Conservation (phyloP, 441 rosid species). For the Euphorbia corollata region DNA sequence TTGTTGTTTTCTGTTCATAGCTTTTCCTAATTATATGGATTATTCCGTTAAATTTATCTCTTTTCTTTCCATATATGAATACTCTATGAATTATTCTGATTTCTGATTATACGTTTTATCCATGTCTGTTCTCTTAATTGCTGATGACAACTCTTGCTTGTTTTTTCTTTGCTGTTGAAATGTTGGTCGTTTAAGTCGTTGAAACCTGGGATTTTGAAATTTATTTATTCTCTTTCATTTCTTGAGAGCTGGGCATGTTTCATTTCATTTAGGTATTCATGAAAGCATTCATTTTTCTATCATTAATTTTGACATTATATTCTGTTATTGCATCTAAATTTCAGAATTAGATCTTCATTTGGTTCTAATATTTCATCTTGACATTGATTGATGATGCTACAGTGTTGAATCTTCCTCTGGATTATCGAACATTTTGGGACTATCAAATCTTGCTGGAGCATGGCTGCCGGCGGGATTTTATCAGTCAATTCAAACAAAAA, state of each 20-base stretch:
- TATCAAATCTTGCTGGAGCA: constrained; percentile 25
- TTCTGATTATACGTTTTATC: not conserved
- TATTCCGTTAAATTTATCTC: no score
- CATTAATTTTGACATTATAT: no score
- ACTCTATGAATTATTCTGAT: not conserved
- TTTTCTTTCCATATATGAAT: no score
- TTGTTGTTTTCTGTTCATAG: not conserved
- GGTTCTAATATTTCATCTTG: constrained; percentile 13
- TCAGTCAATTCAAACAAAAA: constrained; percentile 31
- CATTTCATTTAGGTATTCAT: not conserved
- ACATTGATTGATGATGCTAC: constrained; percentile 26
- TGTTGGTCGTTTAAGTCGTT: not conserved
- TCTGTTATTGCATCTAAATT: not conserved
- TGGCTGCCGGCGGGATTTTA: constrained; percentile 43
- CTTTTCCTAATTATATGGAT: not conserved
- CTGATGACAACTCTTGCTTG: not conserved
- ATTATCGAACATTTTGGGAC: constrained; percentile 11
- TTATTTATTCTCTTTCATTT: not conserved
- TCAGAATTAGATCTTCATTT: not conserved
- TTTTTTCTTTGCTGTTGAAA: not conserved
- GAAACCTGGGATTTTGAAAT: constrained; percentile 2
- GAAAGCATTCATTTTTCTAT: not conserved
- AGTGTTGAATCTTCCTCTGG: constrained; percentile 21
- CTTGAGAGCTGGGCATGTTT: not conserved
- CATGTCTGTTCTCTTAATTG: not conserved